Percentiles rank a stretch among this genome's conserved stretches.
Evolutionary conservation across 768 basidiomycete genomes (phyloP).

Genomic region (Myochromella boudieri): DNA sequence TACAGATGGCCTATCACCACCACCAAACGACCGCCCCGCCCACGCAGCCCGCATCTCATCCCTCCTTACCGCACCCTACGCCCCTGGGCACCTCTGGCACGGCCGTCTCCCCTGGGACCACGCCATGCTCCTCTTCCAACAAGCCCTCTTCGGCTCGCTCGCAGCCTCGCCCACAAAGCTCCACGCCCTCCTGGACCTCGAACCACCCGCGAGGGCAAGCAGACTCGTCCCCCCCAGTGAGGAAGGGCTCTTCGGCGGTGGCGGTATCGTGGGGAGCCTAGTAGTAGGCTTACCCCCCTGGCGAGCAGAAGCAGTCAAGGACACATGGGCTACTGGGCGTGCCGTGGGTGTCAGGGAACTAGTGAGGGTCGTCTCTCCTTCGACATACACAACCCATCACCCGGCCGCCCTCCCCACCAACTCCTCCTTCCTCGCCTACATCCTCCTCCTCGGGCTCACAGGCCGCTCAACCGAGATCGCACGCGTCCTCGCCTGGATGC

Average conservation of each 20-base stretch:
- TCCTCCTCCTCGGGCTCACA: slow-evolving; percentile 8
- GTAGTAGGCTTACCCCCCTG: neutral
- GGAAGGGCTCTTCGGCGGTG: neutral
- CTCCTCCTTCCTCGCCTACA: slow-evolving; percentile 10
- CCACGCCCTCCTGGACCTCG: neutral
- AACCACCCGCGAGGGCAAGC: neutral
- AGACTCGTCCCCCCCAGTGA: neutral
- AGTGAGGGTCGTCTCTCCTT: neutral
- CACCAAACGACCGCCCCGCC: neutral
- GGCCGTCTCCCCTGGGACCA: slow-evolving; percentile 13
- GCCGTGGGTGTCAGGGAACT: neutral
- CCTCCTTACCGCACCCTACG: slow-evolving; percentile 33
- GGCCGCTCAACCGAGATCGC: slow-evolving; percentile 13
- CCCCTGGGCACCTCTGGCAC: slow-evolving; percentile 9
- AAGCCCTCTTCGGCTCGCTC: neutral
- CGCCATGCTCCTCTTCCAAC: neutral
- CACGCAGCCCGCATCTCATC: slow-evolving; percentile 25
- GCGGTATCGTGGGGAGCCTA: neutral
- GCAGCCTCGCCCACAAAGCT: neutral
- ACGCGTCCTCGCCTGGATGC: slow-evolving; percentile 60
- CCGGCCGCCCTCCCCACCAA: slow-evolving; percentile 10
- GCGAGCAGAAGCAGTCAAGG: too few species aligned
- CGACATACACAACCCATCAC: slow-evolving; percentile 6
- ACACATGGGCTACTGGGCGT: too few species aligned
- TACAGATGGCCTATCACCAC: neutral